Conservation (phyloP, 495 filamentous ascomycete species). For the Daldinia decipiens region DNA sequence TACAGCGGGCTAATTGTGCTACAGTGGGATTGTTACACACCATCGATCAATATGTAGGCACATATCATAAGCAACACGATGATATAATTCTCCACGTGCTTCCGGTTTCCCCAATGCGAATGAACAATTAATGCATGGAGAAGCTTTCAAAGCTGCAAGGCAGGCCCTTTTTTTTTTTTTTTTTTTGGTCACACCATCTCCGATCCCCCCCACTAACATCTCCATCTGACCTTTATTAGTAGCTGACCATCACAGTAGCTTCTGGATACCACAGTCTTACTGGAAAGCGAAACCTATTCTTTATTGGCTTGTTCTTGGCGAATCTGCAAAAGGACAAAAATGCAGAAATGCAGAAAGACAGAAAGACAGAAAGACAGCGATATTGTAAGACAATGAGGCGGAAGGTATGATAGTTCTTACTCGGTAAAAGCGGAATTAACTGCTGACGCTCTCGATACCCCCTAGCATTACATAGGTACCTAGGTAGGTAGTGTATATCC, state of each 20-base stretch:
- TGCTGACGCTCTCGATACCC: background rate
- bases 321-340: background rate
- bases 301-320: background rate
- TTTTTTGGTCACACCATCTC: background rate
- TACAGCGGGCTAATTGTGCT: constrained; percentile 1
- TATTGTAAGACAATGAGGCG: background rate
- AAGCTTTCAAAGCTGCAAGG: constrained; percentile 3
- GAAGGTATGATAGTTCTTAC: constrained; percentile 4
- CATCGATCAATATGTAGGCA: background rate
- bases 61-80: constrained; percentile 1
- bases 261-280: background rate
- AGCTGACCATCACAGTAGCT: background rate
- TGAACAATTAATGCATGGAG: constrained; percentile 1
- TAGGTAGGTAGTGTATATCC: background rate
- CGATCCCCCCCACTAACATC: constrained; percentile 6
- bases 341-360: background rate
- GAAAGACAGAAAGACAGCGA: background rate
- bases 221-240: constrained; percentile 16
- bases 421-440: background rate
- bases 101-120: constrained; percentile 17
- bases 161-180: background rate
- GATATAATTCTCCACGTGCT: constrained; percentile 33
- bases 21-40: background rate
- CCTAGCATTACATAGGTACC: background rate
- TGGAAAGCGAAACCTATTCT: background rate